A percentile compares a stretch with the other conserved stretches of the same genome.
phyloP scores from a whole-genome alignment of 1,284 basidiomycete genomes.

The Sporisorium reilianum region DNA sequence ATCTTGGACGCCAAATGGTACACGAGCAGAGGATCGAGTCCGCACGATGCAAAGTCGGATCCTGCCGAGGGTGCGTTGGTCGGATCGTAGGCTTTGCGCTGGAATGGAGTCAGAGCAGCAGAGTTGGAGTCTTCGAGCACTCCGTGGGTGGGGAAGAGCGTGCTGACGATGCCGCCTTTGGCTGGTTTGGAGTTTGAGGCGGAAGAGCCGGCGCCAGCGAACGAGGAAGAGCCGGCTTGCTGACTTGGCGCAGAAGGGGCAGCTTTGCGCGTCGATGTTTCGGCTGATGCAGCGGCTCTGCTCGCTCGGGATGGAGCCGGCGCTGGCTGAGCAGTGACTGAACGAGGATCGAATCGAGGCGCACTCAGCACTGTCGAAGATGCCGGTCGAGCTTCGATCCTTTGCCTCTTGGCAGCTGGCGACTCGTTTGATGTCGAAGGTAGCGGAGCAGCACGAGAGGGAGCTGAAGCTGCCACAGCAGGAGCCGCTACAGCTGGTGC shows the following conservation, averaged over 20 bases:
- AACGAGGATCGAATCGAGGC: constrained; percentile 31
- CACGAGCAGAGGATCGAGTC: constrained; percentile 82
- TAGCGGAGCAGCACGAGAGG: background rate
- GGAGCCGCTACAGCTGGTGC: constrained; percentile 6
- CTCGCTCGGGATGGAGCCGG: constrained; percentile 3
- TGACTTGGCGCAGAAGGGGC: constrained; percentile 5
- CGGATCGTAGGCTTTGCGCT: constrained; percentile 44
- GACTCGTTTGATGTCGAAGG: constrained; percentile 6
- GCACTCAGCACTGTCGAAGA: constrained; percentile 16
- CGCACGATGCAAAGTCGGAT: constrained; percentile 74
- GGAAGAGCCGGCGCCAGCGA: constrained; percentile 14
- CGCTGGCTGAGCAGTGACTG: constrained; percentile 9
- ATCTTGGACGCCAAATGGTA: constrained; percentile 85
- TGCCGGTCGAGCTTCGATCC: constrained; percentile 17
- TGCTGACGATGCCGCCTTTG: constrained; percentile 28
- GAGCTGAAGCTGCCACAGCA: background rate
- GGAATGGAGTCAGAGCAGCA: constrained; percentile 8
- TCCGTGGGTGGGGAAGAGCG: constrained; percentile 36
- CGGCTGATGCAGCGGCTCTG: background rate
- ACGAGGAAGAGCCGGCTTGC: constrained; percentile 9
- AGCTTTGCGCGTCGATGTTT: constrained; percentile 9
- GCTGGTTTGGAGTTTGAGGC: constrained; percentile 12
- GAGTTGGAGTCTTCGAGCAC: constrained; percentile 31
- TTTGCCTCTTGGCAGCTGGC: constrained; percentile 24
- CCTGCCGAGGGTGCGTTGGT: constrained; percentile 66